Base-by-base conservation (phyloP, 164 flowering plant species). In the Saururus chinensis region DNA sequence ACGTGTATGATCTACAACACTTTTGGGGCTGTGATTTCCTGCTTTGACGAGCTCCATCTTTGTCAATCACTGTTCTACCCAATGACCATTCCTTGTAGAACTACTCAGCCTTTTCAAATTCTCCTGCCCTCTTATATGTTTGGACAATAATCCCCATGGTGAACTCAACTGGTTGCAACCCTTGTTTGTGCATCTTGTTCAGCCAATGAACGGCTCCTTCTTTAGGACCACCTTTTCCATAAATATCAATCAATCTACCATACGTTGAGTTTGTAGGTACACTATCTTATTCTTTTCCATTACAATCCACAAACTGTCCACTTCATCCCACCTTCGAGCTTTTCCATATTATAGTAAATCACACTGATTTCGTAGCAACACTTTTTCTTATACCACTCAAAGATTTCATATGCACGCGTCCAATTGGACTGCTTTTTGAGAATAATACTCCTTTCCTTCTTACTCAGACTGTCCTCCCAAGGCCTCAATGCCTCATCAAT, bases 291-390 rank as follows among this genome's bases (percentile, higher is more conserved):
- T 74, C 35, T 9, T 55, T 62, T 22, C 71, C 97, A 93, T 88
- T 63, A 89, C 98, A 53, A 61, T 75, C 88, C 86, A 88, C 64
- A 88, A 64, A 16, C 63, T 70, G 75, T 81, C 80, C 9, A 93
- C 68, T 25, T 70, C 61, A 40, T 69, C 65, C 96, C 96, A 93
- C 54, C 70, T 76, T 59, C 53, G 68, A 6, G 88, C 89, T 74
- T 74, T 88, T 37, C 98, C 97, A 93, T 88, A 55, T 93, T 93
- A 62, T 89, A 89, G 69, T 89, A 97, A 74, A 93, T 93, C 57
- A 86, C 96, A 79, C 89, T 93, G 73, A 93, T 57, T 62, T 88
- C 96, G 73, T 88, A 85, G 69, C 86, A 86, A 24, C 82, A 88
- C 68, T 84, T 86, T 42, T 59, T 74, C 73, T 86, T 86, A 53